Evolutionary conservation across 2,329 filamentous ascomycete species (phyloP).

Genomic region (Pseudogymnoascus pannorum): DNA sequence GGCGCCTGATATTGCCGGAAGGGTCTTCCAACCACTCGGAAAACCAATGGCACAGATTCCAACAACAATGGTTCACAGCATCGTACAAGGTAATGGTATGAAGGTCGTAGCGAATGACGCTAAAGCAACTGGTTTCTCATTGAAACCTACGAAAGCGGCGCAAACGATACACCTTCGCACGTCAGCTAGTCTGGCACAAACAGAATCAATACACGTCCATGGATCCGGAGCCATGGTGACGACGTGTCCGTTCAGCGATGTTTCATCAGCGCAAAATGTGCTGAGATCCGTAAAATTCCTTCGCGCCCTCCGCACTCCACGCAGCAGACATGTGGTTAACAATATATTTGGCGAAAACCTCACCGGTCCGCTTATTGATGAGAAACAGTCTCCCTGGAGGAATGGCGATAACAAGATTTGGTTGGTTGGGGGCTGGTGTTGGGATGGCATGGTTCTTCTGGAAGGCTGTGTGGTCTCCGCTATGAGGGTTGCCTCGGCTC

Average conservation of each 20-base stretch:
- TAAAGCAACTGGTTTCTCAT: slow-evolving; percentile 11
- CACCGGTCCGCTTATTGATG: slow-evolving; percentile 9
- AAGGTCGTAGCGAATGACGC: slow-evolving; percentile 20
- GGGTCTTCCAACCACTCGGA: slow-evolving; percentile 39
- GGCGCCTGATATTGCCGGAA: slow-evolving; percentile 44
- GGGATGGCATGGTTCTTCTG: slow-evolving; percentile 56
- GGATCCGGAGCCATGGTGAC: slow-evolving; percentile 45
- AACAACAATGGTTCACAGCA: slow-evolving; percentile 40
- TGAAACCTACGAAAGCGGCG: slow-evolving; percentile 18
- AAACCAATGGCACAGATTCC: slow-evolving; percentile 38
- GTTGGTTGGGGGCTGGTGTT: slow-evolving; percentile 54
- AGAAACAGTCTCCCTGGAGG: slow-evolving; percentile 34
- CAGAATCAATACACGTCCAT: slow-evolving; percentile 45
- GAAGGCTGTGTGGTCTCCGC: slow-evolving; percentile 55
- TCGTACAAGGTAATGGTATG: slow-evolving; percentile 35
- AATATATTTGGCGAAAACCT: slow-evolving; percentile 33
- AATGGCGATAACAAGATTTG: slow-evolving; percentile 49
- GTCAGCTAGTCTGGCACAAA: slow-evolving; percentile 19
- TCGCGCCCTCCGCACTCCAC: slow-evolving; percentile 42
- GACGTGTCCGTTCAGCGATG: slow-evolving; percentile 39
- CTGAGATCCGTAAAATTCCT: slow-evolving; percentile 44
- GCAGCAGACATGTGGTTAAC: slow-evolving; percentile 42
- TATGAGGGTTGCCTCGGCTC: slow-evolving; percentile 45
- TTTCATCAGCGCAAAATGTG: slow-evolving; percentile 26
- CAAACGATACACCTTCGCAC: slow-evolving; percentile 16